Conservation (phyloP, 140 eudicot genomes). For the Oenanthe javanica region DNA sequence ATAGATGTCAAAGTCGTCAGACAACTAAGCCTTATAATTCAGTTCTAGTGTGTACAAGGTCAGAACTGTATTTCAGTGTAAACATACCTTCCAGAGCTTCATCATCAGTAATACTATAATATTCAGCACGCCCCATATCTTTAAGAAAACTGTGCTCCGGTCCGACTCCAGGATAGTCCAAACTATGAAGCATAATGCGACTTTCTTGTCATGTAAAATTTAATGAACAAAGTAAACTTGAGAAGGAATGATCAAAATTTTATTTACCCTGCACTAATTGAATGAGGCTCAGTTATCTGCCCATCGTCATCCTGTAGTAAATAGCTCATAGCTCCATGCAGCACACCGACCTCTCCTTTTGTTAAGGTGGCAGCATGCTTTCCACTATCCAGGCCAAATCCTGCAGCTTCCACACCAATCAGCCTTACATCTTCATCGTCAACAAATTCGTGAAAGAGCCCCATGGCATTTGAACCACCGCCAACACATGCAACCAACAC, state of each 20-base stretch:
- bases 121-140: conserved; percentile 82
- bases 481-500: conserved; percentile 89
- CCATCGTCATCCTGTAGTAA: conserved; percentile 91
- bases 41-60: neutral
- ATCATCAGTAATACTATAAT: conserved; percentile 66
- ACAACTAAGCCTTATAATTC: neutral
- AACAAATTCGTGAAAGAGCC: conserved; percentile 81
- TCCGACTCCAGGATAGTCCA: conserved; percentile 90
- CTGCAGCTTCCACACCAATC: conserved; percentile 91
- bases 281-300: conserved; percentile 85
- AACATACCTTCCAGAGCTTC: conserved; percentile 76
- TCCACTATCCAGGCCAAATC: conserved; percentile 77
- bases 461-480: conserved; percentile 95
- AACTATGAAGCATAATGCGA: conserved; percentile 17
- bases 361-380: conserved; percentile 91
- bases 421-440: conserved; percentile 76
- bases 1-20: neutral
- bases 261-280: conserved; percentile 79
- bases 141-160: conserved; percentile 85
- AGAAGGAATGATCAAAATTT: neutral
- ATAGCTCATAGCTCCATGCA: conserved; percentile 98
- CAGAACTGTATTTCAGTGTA: neutral
- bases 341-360: conserved; percentile 79
- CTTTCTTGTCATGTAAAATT: neutral
- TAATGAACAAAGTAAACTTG: neutral